Percentiles rank a stretch among this genome's conserved stretches.
phyloP scores from a whole-genome alignment of 148 eudicot species.

The Salicornia ramosissima region DNA sequence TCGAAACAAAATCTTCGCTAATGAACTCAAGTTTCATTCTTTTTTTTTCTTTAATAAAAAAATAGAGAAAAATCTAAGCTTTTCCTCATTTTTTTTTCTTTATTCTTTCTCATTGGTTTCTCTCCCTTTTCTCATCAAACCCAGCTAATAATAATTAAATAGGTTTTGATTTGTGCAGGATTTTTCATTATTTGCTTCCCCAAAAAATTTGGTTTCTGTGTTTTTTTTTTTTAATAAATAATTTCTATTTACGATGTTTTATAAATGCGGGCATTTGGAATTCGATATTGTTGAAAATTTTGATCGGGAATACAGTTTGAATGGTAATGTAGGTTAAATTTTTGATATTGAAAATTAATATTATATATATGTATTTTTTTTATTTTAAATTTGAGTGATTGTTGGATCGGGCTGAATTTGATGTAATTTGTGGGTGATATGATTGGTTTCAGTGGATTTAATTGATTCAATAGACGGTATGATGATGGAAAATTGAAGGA shows the following conservation, averaged over 20 bases:
- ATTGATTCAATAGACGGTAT: slow-evolving; percentile 10
- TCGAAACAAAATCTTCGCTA: too few species aligned
- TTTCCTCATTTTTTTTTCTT: slow-evolving; percentile 1
- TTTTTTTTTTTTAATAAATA: background rate
- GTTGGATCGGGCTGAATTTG: slow-evolving; percentile 4
- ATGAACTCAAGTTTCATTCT: too few species aligned
- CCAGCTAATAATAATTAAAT: too few species aligned
- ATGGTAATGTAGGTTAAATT: slow-evolving; percentile 13
- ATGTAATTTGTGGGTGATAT: background rate
- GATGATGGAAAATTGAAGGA: slow-evolving; percentile 2
- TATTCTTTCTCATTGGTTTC: background rate
- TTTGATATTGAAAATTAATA: background rate
- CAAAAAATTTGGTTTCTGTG: background rate
- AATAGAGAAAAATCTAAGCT: background rate
- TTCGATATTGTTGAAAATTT: slow-evolving; percentile 1
- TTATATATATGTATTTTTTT: too few species aligned
- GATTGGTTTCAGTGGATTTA: slow-evolving; percentile 6
- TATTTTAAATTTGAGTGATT: background rate
- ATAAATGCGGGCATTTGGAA: background rate
- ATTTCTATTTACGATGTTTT: background rate
- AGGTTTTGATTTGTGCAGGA: background rate
- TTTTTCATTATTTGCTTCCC: background rate
- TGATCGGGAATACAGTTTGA: background rate
- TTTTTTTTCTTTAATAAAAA: too few species aligned
- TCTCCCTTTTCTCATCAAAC: slow-evolving; percentile 3